phyloP scores from a whole-genome alignment of 176 grass and related monocot genomes.

The Phoenix dactylifera region DNA sequence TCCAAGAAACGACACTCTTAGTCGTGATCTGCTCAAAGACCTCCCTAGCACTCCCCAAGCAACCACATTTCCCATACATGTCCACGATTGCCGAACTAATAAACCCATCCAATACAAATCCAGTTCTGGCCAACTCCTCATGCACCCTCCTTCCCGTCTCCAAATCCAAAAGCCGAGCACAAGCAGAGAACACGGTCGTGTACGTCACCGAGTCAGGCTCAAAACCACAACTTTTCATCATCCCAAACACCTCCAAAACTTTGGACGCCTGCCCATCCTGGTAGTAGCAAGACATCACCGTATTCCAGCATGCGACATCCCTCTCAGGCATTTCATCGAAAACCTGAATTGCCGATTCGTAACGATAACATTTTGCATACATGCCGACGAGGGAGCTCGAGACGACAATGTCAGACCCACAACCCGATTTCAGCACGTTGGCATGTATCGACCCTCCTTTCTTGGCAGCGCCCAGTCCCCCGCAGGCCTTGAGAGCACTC shows the following conservation, averaged over 20 bases:
- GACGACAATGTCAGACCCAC: slow-evolving; percentile 9
- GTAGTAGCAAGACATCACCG: slow-evolving; percentile 25
- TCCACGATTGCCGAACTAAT: slow-evolving; percentile 19
- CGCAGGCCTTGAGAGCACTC: slow-evolving; percentile 21
- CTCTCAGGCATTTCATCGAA: slow-evolving; percentile 23
- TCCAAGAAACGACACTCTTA: slow-evolving; percentile 21
- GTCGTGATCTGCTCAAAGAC: slow-evolving; percentile 13
- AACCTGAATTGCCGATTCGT: slow-evolving; percentile 8
- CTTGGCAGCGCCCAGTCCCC: background rate
- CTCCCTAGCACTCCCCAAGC: slow-evolving; percentile 16
- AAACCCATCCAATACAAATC: slow-evolving; percentile 14
- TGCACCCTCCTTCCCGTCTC: slow-evolving; percentile 8
- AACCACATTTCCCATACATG: slow-evolving; percentile 26
- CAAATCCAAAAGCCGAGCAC: slow-evolving; percentile 15
- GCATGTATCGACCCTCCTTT: slow-evolving; percentile 12
- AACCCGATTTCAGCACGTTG: slow-evolving; percentile 6
- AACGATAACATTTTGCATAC: slow-evolving; percentile 19
- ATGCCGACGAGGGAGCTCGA: slow-evolving; percentile 14
- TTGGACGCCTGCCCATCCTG: slow-evolving; percentile 11
- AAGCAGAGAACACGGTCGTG: slow-evolving; percentile 22
- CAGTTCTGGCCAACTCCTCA: background rate
- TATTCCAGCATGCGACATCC: slow-evolving; percentile 21
- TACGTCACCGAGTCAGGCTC: slow-evolving; percentile 11
- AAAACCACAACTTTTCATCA: slow-evolving; percentile 15
- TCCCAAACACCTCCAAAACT: slow-evolving; percentile 10